These are phyloP conservation scores for Volvariella volvacea DNA, from an alignment of 1,284 basidiomycete genomes.

Conservation along the genomic window DNA sequence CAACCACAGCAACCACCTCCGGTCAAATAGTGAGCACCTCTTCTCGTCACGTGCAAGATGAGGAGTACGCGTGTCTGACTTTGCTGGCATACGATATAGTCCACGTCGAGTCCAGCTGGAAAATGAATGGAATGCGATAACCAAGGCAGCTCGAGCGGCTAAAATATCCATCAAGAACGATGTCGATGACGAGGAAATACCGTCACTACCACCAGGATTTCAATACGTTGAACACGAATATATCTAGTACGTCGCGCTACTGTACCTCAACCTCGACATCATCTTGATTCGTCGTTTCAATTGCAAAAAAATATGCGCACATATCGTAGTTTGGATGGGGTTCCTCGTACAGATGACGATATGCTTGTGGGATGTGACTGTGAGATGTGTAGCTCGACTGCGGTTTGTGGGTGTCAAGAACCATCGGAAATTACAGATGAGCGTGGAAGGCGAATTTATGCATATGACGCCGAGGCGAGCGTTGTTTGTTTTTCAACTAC, in stretches of 20 bases:
- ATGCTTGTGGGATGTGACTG: conserved; percentile 24
- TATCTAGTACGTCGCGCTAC: conserved; percentile 27
- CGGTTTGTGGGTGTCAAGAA: conserved; percentile 25
- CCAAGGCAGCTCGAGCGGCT: conserved; percentile 30
- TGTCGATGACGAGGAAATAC: conserved; percentile 40
- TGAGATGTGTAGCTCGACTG: conserved; percentile 13
- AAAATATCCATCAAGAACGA: conserved; percentile 39
- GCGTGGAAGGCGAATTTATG: conserved; percentile 21
- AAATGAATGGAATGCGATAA: conserved; percentile 32
- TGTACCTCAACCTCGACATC: background rate
- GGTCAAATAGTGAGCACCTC: too few relatives aligned
- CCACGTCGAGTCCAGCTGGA: background rate
- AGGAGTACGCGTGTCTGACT: too few relatives aligned
- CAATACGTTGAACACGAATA: conserved; percentile 48
- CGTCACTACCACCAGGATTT: conserved; percentile 34
- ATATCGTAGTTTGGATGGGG: background rate
- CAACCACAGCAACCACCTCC: too few relatives aligned
- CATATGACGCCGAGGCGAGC: conserved; percentile 32
- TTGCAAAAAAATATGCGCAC: too few relatives aligned
- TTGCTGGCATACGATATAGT: background rate
- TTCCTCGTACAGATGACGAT: conserved; percentile 11
- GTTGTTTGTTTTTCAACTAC: conserved; percentile 3
- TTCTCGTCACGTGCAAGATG: too few relatives aligned
- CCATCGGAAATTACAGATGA: conserved; percentile 19
- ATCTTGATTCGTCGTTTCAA: too few relatives aligned